Percentiles rank a stretch among this genome's conserved stretches.
These are phyloP conservation scores for Leccinum imitatum DNA, from an alignment of 768 basidiomycete genomes.

Conservation along the genomic window DNA sequence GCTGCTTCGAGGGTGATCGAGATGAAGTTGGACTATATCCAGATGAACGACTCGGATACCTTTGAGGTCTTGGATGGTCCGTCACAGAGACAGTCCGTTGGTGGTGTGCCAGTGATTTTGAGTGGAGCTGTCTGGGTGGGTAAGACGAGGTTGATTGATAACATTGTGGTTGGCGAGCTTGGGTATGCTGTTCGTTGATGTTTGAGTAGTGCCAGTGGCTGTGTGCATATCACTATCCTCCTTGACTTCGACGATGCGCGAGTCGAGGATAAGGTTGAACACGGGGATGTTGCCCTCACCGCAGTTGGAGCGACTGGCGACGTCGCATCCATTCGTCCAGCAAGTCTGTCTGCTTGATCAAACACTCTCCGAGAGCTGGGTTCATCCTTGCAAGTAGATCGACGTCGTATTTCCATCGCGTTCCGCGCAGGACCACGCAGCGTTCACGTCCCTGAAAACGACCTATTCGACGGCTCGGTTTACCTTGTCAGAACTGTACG, in stretches of 20 bases:
- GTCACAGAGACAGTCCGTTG: slow-evolving; percentile 27
- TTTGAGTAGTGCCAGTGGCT: slow-evolving; percentile 20
- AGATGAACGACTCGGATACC: slow-evolving; percentile 79
- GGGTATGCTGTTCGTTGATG: slow-evolving; percentile 8
- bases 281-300: slow-evolving; percentile 23
- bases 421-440: slow-evolving; percentile 34
- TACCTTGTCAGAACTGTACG: slow-evolving; percentile 44
- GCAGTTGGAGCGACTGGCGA: slow-evolving; percentile 36
- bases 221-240: slow-evolving; percentile 1
- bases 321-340: slow-evolving; percentile 51
- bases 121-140: slow-evolving; percentile 89
- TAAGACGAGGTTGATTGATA: slow-evolving; percentile 89
- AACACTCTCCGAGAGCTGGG: neutral
- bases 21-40: slow-evolving; percentile 78
- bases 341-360: slow-evolving; percentile 40
- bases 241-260: slow-evolving; percentile 7
- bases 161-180: slow-evolving; percentile 69
- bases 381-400: slow-evolving; percentile 42
- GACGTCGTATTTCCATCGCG: slow-evolving; percentile 60
- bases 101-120: slow-evolving; percentile 52
- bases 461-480: slow-evolving; percentile 45
- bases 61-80: slow-evolving; percentile 59
- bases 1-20: slow-evolving; percentile 44
- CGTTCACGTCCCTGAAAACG: slow-evolving; percentile 42
- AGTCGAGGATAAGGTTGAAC: slow-evolving; percentile 20